Conservation (phyloP, 2,329 filamentous ascomycete species). For the Colletotrichum sansevieriae region DNA sequence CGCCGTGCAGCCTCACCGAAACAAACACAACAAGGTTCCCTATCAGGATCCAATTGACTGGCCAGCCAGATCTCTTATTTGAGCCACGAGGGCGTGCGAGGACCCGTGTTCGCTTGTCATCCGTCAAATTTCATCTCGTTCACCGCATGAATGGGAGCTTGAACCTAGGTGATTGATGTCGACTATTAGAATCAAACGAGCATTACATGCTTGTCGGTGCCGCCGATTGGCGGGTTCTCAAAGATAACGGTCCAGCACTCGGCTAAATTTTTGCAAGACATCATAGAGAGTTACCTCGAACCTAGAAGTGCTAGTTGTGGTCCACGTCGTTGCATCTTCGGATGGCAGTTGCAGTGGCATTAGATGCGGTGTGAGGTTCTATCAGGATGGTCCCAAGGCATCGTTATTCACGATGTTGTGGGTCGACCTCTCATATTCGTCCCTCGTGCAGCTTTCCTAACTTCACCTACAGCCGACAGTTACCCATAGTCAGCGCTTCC, state of each 20-base stretch:
- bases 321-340: constrained; percentile 11
- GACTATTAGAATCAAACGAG: constrained; percentile 5
- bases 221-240: constrained; percentile 9
- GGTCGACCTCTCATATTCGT: constrained; percentile 5
- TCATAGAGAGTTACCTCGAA: neutral
- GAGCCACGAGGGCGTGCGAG: constrained; percentile 29
- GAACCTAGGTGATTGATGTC: constrained; percentile 14
- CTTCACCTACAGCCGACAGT: constrained; percentile 27
- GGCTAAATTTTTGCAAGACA: neutral
- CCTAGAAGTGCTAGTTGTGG: neutral
- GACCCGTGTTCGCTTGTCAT: constrained; percentile 18
- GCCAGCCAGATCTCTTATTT: constrained; percentile 34
- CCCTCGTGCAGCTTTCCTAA: constrained; percentile 30
- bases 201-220: neutral
- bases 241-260: constrained; percentile 15
- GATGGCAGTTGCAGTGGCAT: constrained; percentile 9
- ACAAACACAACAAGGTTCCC: constrained; percentile 27
- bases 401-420: constrained; percentile 10
- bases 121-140: constrained; percentile 27
- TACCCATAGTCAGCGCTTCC: constrained; percentile 22
- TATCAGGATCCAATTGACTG: constrained; percentile 12
- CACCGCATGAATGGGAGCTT: neutral
- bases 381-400: constrained; percentile 14
- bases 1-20: constrained; percentile 36
- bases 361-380: constrained; percentile 12